These are phyloP conservation scores for Coleophoma eucalyptorum DNA, from an alignment of 2,329 filamentous ascomycete genomes.

Conservation along the genomic window DNA sequence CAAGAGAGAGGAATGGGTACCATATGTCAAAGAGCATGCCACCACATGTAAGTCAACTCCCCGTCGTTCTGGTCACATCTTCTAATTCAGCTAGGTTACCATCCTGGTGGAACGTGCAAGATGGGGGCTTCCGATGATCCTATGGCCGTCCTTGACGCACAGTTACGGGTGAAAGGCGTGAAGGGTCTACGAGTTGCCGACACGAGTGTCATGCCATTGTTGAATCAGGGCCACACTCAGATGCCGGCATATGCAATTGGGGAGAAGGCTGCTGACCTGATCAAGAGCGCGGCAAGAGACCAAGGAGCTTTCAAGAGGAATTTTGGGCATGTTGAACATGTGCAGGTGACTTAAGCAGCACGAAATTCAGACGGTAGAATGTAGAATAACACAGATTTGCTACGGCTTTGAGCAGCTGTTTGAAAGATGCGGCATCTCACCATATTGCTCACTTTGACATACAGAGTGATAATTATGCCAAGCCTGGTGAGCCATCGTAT, in stretches of 20 bases:
- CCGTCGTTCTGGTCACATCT: not conserved
- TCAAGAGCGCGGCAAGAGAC: constrained; percentile 31
- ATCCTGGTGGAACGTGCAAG: constrained; percentile 52
- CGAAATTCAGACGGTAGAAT: no score
- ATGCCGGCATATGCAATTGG: constrained; percentile 56
- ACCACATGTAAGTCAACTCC: constrained; percentile 47
- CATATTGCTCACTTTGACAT: no score
- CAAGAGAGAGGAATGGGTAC: constrained; percentile 53
- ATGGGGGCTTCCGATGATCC: constrained; percentile 46
- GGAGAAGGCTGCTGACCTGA: constrained; percentile 48
- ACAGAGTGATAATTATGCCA: no score
- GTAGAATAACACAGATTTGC: no score
- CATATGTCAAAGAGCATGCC: constrained; percentile 53
- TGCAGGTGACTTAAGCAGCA: not conserved
- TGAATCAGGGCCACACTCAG: constrained; percentile 49
- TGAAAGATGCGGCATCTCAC: no score
- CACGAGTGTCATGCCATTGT: constrained; percentile 21
- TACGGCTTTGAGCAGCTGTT: no score
- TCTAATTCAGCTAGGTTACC: constrained; percentile 39
- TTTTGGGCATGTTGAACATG: not conserved
- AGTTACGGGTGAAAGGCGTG: constrained; percentile 18
- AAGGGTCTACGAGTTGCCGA: constrained; percentile 22
- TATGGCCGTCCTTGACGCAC: constrained; percentile 29
- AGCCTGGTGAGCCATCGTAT: no score
- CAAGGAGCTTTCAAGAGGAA: not conserved